A percentile compares a stretch with the other conserved stretches of the same genome.
These are phyloP conservation scores for Plenodomus lindquistii DNA, from an alignment of 2,329 filamentous ascomycete species.

Conservation along the genomic window DNA sequence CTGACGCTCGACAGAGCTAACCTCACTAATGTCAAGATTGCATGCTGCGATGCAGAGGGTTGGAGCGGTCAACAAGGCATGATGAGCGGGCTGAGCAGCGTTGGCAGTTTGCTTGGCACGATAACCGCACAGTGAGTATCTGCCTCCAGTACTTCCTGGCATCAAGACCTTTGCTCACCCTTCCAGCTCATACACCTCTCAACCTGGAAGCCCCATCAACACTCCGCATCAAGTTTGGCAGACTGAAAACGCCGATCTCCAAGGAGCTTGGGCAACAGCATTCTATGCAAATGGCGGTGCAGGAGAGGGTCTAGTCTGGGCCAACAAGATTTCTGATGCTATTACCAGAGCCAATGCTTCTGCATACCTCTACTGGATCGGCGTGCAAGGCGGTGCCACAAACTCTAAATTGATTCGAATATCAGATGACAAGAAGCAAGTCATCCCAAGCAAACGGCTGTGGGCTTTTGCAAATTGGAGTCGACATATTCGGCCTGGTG, in stretches of 20 bases:
- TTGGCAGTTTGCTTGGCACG: slow-evolving; percentile 22
- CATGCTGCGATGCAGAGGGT: slow-evolving; percentile 52
- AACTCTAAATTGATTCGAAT: slow-evolving; percentile 44
- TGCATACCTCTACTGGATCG: slow-evolving; percentile 61
- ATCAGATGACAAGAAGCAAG: slow-evolving; percentile 36
- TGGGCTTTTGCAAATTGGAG: slow-evolving; percentile 50
- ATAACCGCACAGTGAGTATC: slow-evolving; percentile 30
- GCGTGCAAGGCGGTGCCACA: slow-evolving; percentile 46
- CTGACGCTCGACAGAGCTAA: slow-evolving; percentile 45
- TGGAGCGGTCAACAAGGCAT: slow-evolving; percentile 43
- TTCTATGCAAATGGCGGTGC: slow-evolving; percentile 54
- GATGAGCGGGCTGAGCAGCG: slow-evolving; percentile 19
- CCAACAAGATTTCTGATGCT: slow-evolving; percentile 56
- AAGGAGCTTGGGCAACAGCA: slow-evolving; percentile 42
- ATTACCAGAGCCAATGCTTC: slow-evolving; percentile 54
- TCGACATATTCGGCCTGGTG: slow-evolving; percentile 45
- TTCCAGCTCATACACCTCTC: slow-evolving; percentile 22
- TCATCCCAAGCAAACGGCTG: slow-evolving; percentile 41
- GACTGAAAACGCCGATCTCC: slow-evolving; percentile 56
- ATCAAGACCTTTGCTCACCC: neutral
- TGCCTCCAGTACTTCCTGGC: neutral
- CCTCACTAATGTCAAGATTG: slow-evolving; percentile 43
- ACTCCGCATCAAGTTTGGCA: slow-evolving; percentile 56
- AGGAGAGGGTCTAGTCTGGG: slow-evolving; percentile 61
- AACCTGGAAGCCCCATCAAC: slow-evolving; percentile 24